A percentile compares a stretch with the other conserved stretches of the same genome.
phyloP scores from a whole-genome alignment of 2,329 filamentous ascomycete genomes.

The Neofusicoccum cordaticola region DNA sequence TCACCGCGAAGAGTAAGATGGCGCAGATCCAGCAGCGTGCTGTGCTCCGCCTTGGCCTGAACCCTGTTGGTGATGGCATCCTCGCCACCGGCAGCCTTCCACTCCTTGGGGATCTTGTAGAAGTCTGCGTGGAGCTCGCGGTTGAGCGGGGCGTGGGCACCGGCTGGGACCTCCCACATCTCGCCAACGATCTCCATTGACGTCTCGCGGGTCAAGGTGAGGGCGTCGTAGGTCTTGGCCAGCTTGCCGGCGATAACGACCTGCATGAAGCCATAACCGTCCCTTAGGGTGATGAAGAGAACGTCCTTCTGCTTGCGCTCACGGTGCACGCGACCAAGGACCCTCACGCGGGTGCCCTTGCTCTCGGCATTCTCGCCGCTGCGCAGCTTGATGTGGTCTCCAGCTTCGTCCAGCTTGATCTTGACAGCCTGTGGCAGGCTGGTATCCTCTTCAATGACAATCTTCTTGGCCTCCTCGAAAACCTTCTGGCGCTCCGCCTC shows the following conservation, averaged over 20 bases:
- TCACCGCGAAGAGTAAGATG: slow-evolving; percentile 86
- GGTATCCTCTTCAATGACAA: slow-evolving; percentile 66
- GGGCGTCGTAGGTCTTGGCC: slow-evolving; percentile 85
- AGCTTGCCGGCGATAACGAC: slow-evolving; percentile 78
- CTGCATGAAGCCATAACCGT: slow-evolving; percentile 83
- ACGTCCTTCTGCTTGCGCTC: slow-evolving; percentile 78
- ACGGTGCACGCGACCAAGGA: slow-evolving; percentile 80
- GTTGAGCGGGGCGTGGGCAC: slow-evolving; percentile 74
- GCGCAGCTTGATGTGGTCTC: slow-evolving; percentile 55
- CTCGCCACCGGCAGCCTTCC: slow-evolving; percentile 77
- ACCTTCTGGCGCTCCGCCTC: slow-evolving; percentile 67
- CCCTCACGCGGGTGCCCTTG: slow-evolving; percentile 72
- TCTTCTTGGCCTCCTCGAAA: slow-evolving; percentile 79
- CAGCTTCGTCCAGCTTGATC: slow-evolving; percentile 73
- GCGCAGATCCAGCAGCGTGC: slow-evolving; percentile 75
- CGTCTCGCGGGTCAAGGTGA: slow-evolving; percentile 84
- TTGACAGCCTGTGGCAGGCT: slow-evolving; percentile 70
- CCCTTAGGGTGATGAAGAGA: slow-evolving; percentile 80
- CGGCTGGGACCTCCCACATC: slow-evolving; percentile 75
- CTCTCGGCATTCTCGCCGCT: slow-evolving; percentile 48
- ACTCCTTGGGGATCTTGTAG: slow-evolving; percentile 67
- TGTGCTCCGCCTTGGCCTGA: slow-evolving; percentile 64
- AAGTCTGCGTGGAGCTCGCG: slow-evolving; percentile 90
- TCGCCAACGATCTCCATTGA: slow-evolving; percentile 81
- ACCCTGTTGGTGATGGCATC: slow-evolving; percentile 88